These are phyloP conservation scores for Smittium culicis DNA, from an alignment of 371 early-diverging fungal species.

Conservation along the genomic window DNA sequence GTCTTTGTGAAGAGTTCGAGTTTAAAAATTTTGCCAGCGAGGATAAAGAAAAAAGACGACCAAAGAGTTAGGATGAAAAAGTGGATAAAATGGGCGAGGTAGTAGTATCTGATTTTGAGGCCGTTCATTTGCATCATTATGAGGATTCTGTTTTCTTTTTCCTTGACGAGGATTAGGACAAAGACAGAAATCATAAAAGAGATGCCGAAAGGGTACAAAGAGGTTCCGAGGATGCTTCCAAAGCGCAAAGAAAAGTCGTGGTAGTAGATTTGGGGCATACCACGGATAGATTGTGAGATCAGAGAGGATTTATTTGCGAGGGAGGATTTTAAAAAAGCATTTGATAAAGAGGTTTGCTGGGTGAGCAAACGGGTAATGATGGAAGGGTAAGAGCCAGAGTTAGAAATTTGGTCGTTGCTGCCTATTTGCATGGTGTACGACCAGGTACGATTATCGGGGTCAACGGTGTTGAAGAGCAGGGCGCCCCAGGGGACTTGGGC, in stretches of 20 bases:
- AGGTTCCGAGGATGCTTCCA: background rate
- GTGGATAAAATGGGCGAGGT: conserved; percentile 6
- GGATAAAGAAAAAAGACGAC: background rate
- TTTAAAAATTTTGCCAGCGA: background rate
- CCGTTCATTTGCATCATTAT: conserved; percentile 5
- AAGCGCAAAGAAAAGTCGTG: background rate
- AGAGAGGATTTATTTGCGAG: background rate
- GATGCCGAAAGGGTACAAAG: background rate
- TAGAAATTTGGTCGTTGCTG: background rate
- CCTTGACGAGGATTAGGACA: background rate
- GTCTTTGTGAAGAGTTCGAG: conserved; percentile 1
- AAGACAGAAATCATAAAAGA: conserved; percentile 2
- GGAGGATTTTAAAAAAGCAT: background rate
- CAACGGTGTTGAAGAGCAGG: background rate
- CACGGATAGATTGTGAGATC: background rate
- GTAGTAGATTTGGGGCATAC: conserved; percentile 2
- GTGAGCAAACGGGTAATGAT: background rate
- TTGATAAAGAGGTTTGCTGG: background rate
- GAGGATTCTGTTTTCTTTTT: conserved; percentile 3
- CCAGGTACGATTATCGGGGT: background rate
- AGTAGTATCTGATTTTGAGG: conserved; percentile 3
- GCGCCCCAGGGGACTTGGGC: conserved; percentile 3
- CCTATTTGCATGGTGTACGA: background rate
- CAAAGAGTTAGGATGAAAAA: background rate
- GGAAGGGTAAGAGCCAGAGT: background rate